Evolutionary conservation across 768 basidiomycete genomes (phyloP).

Genomic region (Pleurotus eryngii): DNA sequence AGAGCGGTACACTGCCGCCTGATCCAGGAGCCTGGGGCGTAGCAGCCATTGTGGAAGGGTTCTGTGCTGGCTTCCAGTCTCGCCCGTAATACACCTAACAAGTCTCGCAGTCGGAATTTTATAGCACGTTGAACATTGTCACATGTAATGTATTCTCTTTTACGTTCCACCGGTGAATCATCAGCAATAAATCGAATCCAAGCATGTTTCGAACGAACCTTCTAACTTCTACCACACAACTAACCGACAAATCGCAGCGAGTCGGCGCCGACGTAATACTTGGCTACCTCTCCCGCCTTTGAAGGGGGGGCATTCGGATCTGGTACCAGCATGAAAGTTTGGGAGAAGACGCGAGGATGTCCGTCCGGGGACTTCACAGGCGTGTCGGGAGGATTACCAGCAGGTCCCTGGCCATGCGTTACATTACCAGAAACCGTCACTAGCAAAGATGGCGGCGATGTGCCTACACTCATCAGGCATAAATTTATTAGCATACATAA

Average conservation of each 20-base stretch:
- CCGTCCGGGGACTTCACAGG: slow-evolving; percentile 59
- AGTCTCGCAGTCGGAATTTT: too few species aligned
- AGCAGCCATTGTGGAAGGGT: slow-evolving; percentile 36
- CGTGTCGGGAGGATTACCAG: slow-evolving; percentile 53
- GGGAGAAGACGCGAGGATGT: slow-evolving; percentile 82
- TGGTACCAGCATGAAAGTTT: slow-evolving; percentile 83
- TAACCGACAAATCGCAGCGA: slow-evolving; percentile 81
- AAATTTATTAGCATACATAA: too few species aligned
- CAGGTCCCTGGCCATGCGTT: slow-evolving; percentile 58
- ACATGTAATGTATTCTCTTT: too few species aligned
- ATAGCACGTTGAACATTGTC: too few species aligned
- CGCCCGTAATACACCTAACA: too few species aligned
- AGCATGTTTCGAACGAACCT: too few species aligned
- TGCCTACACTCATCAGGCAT: slow-evolving; percentile 41
- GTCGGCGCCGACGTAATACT: slow-evolving; percentile 80
- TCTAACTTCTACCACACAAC: slow-evolving; percentile 5
- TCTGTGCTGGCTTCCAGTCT: slow-evolving; percentile 12
- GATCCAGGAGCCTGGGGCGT: slow-evolving; percentile 61
- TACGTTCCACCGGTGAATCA: too few species aligned
- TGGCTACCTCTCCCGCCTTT: slow-evolving; percentile 71
- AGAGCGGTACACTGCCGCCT: slow-evolving; percentile 28
- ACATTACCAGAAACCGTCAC: slow-evolving; percentile 81
- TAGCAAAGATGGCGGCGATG: slow-evolving; percentile 73
- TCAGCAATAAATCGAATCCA: too few species aligned
- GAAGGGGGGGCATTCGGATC: slow-evolving; percentile 63